Percentiles rank a stretch among this genome's conserved stretches.
phyloP scores from a whole-genome alignment of 176 grass and related monocot species.

The Pharus latifolius region DNA sequence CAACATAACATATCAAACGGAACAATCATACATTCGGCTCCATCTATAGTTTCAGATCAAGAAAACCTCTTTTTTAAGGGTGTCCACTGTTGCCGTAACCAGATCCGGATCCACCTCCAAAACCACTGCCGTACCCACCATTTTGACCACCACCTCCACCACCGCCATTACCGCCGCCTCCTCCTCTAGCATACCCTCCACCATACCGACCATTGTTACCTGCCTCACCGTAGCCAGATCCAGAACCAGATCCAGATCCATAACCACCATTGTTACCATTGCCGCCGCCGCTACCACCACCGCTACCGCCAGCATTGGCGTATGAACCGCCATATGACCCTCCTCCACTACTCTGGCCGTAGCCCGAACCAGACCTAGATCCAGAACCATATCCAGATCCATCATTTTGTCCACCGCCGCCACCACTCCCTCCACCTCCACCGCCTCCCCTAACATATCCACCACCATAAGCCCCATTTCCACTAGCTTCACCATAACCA shows the following conservation, averaged over 20 bases:
- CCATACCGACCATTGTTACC: background rate
- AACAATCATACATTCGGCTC: no score
- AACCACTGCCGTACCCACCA: background rate
- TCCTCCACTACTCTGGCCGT: background rate
- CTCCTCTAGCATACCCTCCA: background rate
- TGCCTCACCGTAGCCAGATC: background rate
- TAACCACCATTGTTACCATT: no score
- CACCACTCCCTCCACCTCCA: background rate
- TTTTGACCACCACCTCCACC: background rate
- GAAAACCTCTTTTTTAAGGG: no score
- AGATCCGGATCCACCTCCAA: background rate
- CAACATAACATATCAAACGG: no score
- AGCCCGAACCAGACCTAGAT: constrained; percentile 4
- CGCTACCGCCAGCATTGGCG: background rate
- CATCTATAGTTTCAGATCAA: no score
- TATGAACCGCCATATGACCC: background rate
- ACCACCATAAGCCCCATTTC: background rate
- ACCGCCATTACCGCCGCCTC: background rate
- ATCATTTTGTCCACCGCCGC: background rate
- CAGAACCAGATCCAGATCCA: background rate
- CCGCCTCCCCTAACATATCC: background rate
- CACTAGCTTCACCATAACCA: background rate
- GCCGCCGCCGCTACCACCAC: background rate
- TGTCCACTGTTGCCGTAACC: background rate
- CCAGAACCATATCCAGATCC: background rate